These are phyloP conservation scores for Oenanthe sinensis DNA, from an alignment of 129 eudicot species.

Conservation along the genomic window DNA sequence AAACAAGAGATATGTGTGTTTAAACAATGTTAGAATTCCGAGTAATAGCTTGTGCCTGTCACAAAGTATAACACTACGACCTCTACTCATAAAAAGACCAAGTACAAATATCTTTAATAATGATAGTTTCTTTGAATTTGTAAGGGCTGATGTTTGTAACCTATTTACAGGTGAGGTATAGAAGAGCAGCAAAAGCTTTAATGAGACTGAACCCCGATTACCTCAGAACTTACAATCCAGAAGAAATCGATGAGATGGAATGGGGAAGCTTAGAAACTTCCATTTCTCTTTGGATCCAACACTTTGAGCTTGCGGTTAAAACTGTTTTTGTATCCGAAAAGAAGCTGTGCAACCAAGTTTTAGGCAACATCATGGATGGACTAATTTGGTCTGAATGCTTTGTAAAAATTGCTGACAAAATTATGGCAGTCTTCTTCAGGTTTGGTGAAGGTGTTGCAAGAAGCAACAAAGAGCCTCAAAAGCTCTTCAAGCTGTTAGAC, in stretches of 20 bases:
- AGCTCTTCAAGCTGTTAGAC: slow-evolving; percentile 68
- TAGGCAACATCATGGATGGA: slow-evolving; percentile 64
- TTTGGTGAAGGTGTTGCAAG: slow-evolving; percentile 83
- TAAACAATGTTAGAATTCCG: not conserved
- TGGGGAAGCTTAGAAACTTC: slow-evolving; percentile 73
- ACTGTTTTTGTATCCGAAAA: slow-evolving; percentile 66
- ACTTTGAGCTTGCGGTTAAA: slow-evolving; percentile 65
- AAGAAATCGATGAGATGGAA: slow-evolving; percentile 69
- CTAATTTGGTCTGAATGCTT: slow-evolving; percentile 74
- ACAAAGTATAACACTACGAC: not conserved
- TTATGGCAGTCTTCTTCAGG: slow-evolving; percentile 84
- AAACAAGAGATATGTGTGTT: not conserved
- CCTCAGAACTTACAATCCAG: slow-evolving; percentile 55
- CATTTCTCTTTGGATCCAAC: slow-evolving; percentile 68
- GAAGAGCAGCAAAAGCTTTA: slow-evolving; percentile 77
- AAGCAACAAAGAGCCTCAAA: slow-evolving; percentile 80
- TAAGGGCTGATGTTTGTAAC: not conserved
- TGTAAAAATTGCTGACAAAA: slow-evolving; percentile 64
- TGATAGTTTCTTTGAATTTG: not conserved
- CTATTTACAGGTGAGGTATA: slow-evolving; percentile 54
- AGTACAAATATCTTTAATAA: no score
- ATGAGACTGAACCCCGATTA: slow-evolving; percentile 72
- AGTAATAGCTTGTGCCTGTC: not conserved
- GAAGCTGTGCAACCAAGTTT: slow-evolving; percentile 46
- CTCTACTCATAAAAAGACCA: no score